Percentiles rank a stretch among this genome's conserved stretches.
Evolutionary conservation across 2,329 filamentous ascomycete genomes (phyloP).

Genomic region (Aureobasidium sp.): DNA sequence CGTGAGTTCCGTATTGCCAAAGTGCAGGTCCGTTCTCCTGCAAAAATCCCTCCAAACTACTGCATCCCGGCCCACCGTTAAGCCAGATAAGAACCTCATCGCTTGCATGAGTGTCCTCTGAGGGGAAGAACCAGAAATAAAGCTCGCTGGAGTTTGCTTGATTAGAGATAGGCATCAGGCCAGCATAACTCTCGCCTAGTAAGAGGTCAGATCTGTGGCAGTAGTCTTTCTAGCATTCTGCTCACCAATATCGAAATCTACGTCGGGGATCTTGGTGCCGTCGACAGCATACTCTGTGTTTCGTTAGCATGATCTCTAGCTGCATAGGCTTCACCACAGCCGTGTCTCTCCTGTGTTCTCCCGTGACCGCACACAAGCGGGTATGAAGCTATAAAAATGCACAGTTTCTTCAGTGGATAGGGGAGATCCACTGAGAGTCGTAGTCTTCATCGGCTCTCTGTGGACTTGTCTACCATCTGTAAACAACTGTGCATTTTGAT

Average conservation of each 20-base stretch:
- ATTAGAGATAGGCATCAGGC: constrained; percentile 44
- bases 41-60: constrained; percentile 37
- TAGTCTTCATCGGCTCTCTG: background rate
- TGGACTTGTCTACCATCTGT: too few relatives aligned
- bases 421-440: background rate
- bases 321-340: background rate
- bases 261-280: constrained; percentile 21
- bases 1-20: constrained; percentile 30
- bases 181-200: constrained; percentile 37
- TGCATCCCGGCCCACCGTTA: constrained; percentile 37
- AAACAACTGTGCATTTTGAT: too few relatives aligned
- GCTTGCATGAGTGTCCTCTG: constrained; percentile 34
- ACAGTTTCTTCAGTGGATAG: background rate
- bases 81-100: constrained; percentile 44
- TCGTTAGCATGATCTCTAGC: background rate
- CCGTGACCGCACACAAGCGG: too few relatives aligned
- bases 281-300: constrained; percentile 16
- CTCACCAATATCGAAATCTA: constrained; percentile 47
- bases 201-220: background rate
- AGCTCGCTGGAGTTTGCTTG: constrained; percentile 36
- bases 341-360: background rate
- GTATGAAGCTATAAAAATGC: background rate
- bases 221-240: background rate
- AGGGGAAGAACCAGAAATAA: constrained; percentile 49
- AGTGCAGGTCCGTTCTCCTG: constrained; percentile 41